Evolutionary conservation across 2,329 filamentous ascomycete species (phyloP), one percentile per base, ranked within the genome.

Genomic region (Calonectria fujianensis): DNA sequence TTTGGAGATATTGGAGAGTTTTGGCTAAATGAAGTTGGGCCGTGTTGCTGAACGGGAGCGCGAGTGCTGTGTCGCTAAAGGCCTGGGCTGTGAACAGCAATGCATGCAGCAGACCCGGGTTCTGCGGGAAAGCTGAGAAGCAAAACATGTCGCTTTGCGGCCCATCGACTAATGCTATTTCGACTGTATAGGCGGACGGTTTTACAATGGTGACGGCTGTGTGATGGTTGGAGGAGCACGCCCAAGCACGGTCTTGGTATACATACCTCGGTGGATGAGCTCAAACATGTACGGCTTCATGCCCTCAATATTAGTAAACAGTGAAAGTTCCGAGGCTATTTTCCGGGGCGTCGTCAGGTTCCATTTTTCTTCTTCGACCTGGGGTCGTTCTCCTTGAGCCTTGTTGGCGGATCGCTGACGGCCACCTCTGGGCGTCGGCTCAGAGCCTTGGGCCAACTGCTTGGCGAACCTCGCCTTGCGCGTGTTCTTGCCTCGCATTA

Each of bases 401-500:
- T 27, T 29, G 52, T 39, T 31, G 18, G 4, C 24, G 45, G 24
- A 41, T 41, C 37, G 57, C 37, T 8, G 57, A 29, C 35, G 14
- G 24, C 27, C 57, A 63, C 10, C 35, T 39, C 54, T 69, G n/a
- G 70, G 50, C 7, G 18, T 18, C 5, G 50, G 2, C 4, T 13
- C 31, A 7, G 37, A 18, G 7, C 57, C 31, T 10, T 51, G 29
- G 20, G 50, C 54, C 18, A 66, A 39, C 51, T 72, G 69, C 41
- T 61, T 67, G 50, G 61, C 35, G 18, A 61, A 64, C 72, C 72
- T 68, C 11, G 66, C 31, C 37, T 66, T 70, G 18, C 80, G 75
- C 18, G 72, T 77, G 37, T 82, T 82, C 64, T 81, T 82, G 3
- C 79, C 80, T 18, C 79, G 79, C 81, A 82, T 82, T 13, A 81